phyloP scores from a whole-genome alignment of 345 rosid genomes.

The Toxicodendron radicans region DNA sequence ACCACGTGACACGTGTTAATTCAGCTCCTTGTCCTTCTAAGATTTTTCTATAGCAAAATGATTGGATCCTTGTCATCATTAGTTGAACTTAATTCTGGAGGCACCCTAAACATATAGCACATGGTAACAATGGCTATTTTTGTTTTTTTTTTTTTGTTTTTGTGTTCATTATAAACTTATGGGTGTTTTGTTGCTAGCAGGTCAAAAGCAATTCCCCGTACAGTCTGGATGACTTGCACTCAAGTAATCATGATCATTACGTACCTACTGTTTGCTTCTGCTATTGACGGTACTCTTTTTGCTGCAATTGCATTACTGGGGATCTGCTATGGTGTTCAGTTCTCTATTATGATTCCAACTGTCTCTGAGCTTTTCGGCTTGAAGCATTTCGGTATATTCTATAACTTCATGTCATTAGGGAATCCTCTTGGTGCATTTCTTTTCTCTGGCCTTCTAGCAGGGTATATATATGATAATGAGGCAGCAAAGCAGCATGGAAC shows the following conservation, averaged over 20 bases:
- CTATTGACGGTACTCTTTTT: conserved; percentile 45
- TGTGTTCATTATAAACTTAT: neutral
- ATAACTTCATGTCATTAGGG: conserved; percentile 59
- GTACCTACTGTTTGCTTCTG: conserved; percentile 62
- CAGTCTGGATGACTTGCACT: conserved; percentile 59
- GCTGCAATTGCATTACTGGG: conserved; percentile 62
- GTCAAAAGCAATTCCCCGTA: conserved; percentile 52
- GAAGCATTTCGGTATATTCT: conserved; percentile 58
- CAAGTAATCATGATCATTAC: conserved; percentile 50
- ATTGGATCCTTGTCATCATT: neutral
- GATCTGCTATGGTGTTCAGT: conserved; percentile 62
- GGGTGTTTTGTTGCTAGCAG: conserved; percentile 30
- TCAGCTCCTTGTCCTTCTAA: neutral
- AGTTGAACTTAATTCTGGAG: neutral
- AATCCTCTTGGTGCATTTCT: conserved; percentile 67
- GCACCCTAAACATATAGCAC: conserved; percentile 2
- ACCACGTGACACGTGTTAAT: neutral
- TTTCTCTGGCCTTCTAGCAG: conserved; percentile 65
- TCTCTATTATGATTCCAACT: conserved; percentile 63
- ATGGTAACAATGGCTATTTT: neutral
- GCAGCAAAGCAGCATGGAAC: conserved; percentile 52
- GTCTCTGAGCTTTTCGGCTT: conserved; percentile 69
- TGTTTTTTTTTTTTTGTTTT: neutral
- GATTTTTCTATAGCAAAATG: neutral
- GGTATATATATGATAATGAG: conserved; percentile 53